Evolutionary conservation across 2,329 filamentous ascomycete genomes (phyloP), one percentile per base, ranked within the genome.

Genomic region (Clarireedia hainanense): DNA sequence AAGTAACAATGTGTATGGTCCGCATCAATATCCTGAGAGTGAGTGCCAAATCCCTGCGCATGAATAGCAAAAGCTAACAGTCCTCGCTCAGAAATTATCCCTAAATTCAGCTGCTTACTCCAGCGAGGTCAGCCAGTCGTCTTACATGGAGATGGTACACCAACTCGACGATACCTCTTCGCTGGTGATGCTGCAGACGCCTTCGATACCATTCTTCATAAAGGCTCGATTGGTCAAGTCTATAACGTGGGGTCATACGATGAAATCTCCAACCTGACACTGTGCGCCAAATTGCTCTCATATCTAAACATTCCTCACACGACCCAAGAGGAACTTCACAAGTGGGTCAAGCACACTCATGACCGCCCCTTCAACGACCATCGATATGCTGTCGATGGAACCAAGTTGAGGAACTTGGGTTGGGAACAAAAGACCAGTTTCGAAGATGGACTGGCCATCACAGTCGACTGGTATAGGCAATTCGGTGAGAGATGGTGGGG

Each of bases 21-120:
- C 89, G 23, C 87, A 91, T 67, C 88, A 92, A 68, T 91, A 86
- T 68, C 88, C 88, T 0, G 88, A 91, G 73, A 91, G 88, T 91
- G 73, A 71, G 85, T 30, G 27, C 1, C 27, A 30, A 30, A 10
- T 12, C 27, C 27, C 27, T 30, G 27, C 6, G 27, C 27, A 12
- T 30, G 5, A 3, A 30, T 30, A 9, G 7, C 27, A 30, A 30
- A 9, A 30, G 30, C 60, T 65, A 54, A 65, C 34, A 30, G 23
- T 15, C 34, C 23, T 6, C 27, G 9, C 27, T 68, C 10, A 89
- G 87, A 92, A 74, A 88, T 92, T 60, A 92, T 92, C 53, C 86
- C 88, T 30, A 91, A 91, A 68, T 92, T 92, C 71, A 83, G 81
- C 51, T 88, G 83, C 68, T 76, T 91, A 27, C 76, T 91, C 15